A percentile compares a stretch with the other conserved stretches of the same genome.
Conservation (phyloP, 148 eudicot genomes). For the Fallopia convolvulus region DNA sequence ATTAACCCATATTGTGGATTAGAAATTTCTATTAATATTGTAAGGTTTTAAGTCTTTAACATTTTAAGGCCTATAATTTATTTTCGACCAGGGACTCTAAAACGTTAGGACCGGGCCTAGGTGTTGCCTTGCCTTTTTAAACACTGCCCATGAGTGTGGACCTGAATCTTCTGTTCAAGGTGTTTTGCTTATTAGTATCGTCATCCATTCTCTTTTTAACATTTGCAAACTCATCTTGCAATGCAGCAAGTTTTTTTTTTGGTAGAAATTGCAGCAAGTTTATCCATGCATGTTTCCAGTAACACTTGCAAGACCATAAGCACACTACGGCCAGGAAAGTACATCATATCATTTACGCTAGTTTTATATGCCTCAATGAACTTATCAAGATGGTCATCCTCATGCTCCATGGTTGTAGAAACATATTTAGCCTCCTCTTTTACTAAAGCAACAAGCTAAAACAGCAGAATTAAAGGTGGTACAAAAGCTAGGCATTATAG, state of each 20-base stretch:
- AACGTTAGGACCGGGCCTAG: no score
- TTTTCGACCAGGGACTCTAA: no score
- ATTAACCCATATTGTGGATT: no score
- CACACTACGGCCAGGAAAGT: conserved; percentile 76
- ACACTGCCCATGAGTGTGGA: conserved; percentile 68
- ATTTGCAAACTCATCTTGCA: conserved; percentile 79
- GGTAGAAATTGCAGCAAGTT: conserved; percentile 76
- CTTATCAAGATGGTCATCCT: conserved; percentile 62
- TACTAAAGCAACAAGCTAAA: conserved; percentile 67
- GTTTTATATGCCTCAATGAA: conserved; percentile 81
- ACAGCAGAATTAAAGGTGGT: background rate
- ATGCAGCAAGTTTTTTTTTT: conserved; percentile 72
- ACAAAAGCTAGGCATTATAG: background rate
- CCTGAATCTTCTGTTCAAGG: conserved; percentile 75
- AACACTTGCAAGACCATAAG: conserved; percentile 84
- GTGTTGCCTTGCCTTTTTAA: no score
- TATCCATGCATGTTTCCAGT: conserved; percentile 63
- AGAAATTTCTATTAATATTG: no score
- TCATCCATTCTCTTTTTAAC: conserved; percentile 92
- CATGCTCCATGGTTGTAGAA: conserved; percentile 75
- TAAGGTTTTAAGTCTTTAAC: no score
- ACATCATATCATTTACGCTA: conserved; percentile 75
- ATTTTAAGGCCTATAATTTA: no score
- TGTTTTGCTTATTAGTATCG: conserved; percentile 82
- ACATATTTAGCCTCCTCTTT: conserved; percentile 58